phyloP scores from a whole-genome alignment of 2,329 filamentous ascomycete genomes.

The Trichoderma afroharzianum region DNA sequence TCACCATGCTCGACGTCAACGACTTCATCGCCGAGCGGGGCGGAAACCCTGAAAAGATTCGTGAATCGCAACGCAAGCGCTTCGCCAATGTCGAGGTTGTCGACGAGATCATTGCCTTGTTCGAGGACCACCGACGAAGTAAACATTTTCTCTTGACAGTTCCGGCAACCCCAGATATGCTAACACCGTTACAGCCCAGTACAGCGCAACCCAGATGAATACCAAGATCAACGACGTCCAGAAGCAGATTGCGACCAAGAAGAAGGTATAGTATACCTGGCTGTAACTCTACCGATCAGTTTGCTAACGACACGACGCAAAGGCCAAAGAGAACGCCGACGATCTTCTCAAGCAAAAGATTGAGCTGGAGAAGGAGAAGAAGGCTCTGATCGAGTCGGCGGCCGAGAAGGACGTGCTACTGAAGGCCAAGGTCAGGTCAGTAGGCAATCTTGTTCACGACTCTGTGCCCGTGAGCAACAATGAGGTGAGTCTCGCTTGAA shows the following conservation, averaged over 20 bases:
- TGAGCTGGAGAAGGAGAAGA: conserved; percentile 77
- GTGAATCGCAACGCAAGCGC: conserved; percentile 82
- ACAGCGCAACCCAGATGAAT: conserved; percentile 74
- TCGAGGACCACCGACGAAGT: conserved; percentile 80
- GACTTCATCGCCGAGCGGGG: conserved; percentile 84
- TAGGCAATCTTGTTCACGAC: conserved; percentile 73
- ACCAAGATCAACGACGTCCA: conserved; percentile 83
- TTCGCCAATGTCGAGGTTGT: conserved; percentile 78
- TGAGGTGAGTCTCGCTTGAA: conserved; percentile 50
- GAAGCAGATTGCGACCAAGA: conserved; percentile 86
- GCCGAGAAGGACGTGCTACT: conserved; percentile 70
- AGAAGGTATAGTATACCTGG: conserved; percentile 58
- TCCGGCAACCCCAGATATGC: background rate
- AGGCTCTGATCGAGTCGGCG: conserved; percentile 70
- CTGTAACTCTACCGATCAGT: background rate
- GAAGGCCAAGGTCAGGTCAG: conserved; percentile 73
- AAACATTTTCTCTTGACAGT: conserved; percentile 26
- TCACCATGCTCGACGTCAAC: conserved; percentile 67
- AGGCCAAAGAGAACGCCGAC: conserved; percentile 82
- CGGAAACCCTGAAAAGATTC: conserved; percentile 86
- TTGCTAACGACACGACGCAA: background rate
- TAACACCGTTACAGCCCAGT: conserved; percentile 49
- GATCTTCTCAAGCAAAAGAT: conserved; percentile 76
- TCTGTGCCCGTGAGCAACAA: conserved; percentile 79
- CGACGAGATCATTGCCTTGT: conserved; percentile 84